Evolutionary conservation across 257 asterid species (phyloP), one percentile per base, ranked within the genome.

Genomic region (Avicennia marina): DNA sequence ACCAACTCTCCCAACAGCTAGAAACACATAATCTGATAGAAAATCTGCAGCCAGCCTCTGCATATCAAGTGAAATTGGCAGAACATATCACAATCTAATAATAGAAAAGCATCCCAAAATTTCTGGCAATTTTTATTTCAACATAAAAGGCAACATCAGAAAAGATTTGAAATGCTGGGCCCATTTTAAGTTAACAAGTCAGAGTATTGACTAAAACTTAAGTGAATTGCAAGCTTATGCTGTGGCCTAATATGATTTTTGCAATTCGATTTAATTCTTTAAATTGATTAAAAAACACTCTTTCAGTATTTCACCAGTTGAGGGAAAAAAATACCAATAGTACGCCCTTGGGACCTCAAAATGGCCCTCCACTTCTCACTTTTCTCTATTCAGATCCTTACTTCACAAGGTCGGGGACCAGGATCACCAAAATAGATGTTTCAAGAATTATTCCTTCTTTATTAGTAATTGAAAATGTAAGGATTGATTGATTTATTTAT

Each of bases 1-100:
- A 56, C 98, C 98, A 73, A 90, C 98, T 81, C 98, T 82, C 36
- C 98, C 98, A 56, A 90, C 98, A 32, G 98, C 95, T 81, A 90
- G 68, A 81, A 90, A 87, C 58, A 90, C 66, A 33, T 90, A 90
- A 67, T 46, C 52, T 15, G 96, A 67, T 19, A 90, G 79, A 75
- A 90, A 90, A 75, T 90, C 98, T 45, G 87, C 72, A 36, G 98
- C 98, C 62, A 90, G 79, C 56, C 89, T 79, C 98, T 90, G 95
- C 81, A 72, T 43, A 31, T 44, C 61, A 72, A 56, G 43, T n/a
- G 53, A 75, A 51, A 47, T 53, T 68, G 60, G 42, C 52, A 54
- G 19, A 62, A 47, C 31, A 18, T 65, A n/a, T n/a, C n/a, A n/a
- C n/a, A n/a, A n/a, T n/a, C n/a, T n/a, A n/a, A n/a, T 46, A 41